Percentiles rank a stretch among this genome's conserved stretches.
Conservation (phyloP, 1,284 basidiomycete genomes). For the Pterulicium gracile region DNA sequence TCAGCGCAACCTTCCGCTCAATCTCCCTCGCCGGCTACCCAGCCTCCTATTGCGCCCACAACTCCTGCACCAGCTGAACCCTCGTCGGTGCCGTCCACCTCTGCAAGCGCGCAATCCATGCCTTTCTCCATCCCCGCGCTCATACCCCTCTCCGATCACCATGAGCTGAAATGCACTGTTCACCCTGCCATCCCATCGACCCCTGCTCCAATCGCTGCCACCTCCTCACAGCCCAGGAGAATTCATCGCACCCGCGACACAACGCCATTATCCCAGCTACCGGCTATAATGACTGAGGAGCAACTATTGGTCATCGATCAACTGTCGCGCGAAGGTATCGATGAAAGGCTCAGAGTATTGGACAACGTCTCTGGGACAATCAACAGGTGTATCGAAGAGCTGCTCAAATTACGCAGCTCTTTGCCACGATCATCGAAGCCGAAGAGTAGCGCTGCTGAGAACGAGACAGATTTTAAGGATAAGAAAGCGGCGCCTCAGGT, state of each 20-base stretch:
- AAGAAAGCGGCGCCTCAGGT: too few species aligned
- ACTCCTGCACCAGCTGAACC: conserved; percentile 9
- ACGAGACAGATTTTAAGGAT: too few species aligned
- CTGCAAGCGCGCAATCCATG: conserved; percentile 6
- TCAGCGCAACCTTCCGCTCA: conserved; percentile 10
- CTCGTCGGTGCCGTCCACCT: conserved; percentile 1
- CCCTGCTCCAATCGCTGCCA: conserved; percentile 5
- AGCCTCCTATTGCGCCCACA: conserved; percentile 7
- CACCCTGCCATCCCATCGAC: conserved; percentile 9
- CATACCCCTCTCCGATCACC: conserved; percentile 40
- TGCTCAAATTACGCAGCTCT: conserved; percentile 62
- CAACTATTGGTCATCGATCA: conserved; percentile 51
- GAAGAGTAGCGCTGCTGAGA: too few species aligned
- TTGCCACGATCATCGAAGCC: conserved; percentile 32
- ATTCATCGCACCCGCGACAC: background rate
- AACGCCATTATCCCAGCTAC: conserved; percentile 20
- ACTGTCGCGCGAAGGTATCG: conserved; percentile 68
- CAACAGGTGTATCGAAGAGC: conserved; percentile 64
- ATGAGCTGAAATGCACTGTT: conserved; percentile 8
- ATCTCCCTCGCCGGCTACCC: conserved; percentile 5
- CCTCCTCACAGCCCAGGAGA: conserved; percentile 2
- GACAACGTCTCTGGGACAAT: conserved; percentile 65
- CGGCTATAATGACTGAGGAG: conserved; percentile 41
- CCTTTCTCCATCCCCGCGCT: conserved; percentile 30
- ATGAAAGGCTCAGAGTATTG: conserved; percentile 68